Percentiles rank a stretch among this genome's conserved stretches.
Evolutionary conservation across 1,284 basidiomycete genomes (phyloP).

Genomic region (Rhodofomes roseus): DNA sequence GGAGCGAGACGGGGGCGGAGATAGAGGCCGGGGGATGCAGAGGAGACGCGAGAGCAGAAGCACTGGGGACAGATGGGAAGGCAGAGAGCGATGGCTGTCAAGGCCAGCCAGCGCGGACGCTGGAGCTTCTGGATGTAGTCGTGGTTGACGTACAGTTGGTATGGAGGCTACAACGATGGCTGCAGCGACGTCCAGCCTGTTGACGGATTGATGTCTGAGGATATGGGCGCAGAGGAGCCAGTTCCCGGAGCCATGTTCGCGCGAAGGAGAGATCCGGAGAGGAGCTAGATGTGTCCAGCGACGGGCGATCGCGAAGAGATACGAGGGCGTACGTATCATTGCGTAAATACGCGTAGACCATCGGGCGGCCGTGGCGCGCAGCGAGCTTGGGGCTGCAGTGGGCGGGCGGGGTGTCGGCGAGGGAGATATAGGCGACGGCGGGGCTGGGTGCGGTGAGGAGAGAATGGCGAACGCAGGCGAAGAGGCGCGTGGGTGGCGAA

Average conservation of each 20-base stretch:
- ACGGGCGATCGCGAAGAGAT: not conserved
- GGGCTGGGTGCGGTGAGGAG: not conserved
- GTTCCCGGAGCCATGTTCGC: too few species aligned
- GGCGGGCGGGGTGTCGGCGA: not conserved
- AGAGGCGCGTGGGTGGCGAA: not conserved
- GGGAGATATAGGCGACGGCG: not conserved
- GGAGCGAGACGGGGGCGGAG: not conserved
- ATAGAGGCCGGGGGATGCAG: not conserved
- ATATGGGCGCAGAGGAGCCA: too few species aligned
- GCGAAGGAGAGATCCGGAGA: not conserved
- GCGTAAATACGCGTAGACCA: slow-evolving; percentile 5
- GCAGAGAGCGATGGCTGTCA: not conserved
- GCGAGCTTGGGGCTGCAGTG: too few species aligned
- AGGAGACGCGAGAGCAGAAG: not conserved
- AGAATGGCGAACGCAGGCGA: slow-evolving; percentile 5
- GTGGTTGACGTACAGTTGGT: not conserved
- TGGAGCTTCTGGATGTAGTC: not conserved
- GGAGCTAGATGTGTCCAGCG: not conserved
- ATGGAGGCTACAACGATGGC: not conserved
- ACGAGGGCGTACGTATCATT: not conserved
- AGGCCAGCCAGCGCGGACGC: not conserved
- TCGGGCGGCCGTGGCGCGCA: too few species aligned
- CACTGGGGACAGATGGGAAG: not conserved
- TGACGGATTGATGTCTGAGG: too few species aligned
- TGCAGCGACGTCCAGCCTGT: too few species aligned